Evolutionary conservation across 805 yeast genomes (phyloP), one percentile per base, ranked within the genome.

Genomic region (Teunomyces kruisii): DNA sequence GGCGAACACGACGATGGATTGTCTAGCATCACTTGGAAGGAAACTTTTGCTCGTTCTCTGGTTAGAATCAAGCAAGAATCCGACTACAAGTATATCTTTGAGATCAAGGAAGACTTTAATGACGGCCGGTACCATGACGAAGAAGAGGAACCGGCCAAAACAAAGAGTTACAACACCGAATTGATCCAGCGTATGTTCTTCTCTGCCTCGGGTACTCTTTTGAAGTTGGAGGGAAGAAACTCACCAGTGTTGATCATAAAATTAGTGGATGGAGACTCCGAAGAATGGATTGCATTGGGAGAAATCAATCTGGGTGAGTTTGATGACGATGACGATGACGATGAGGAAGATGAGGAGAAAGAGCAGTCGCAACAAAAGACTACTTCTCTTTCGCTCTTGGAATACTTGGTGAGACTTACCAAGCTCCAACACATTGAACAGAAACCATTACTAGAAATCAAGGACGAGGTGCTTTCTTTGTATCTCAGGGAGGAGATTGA

Each of bases 41-140:
- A 87, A 52, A 83, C 82, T 40, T 78, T 71, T 62, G 83, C 88
- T 13, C 73, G 80, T 44, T 78, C 84, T 28, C 56, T 60, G 43
- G 77, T 80, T 0, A 63, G 62, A 29, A 53, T 86, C 3, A 44
- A 53, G 24, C 32, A 55, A 56, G 43, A 78, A 19, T 35, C 39
- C 32, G 52, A 40, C 5, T 49, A 40, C 5, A 48, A 54, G 5
- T 84, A 83, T 57, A 61, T 56, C 4, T 46, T 86, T 13, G 61
- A 57, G 8, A 68, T 86, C 1, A 56, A 56, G 4, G 91, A 87
- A 53, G 76, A 75, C 54, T 80, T 84, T 40, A 72, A 84, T 52
- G 95, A 86, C 62, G 87, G 78, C 0, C 64, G 92, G 44, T 86
- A 84, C 55, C 95, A 86, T 56, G 87, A 86, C 10, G 70, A 65